phyloP scores from a whole-genome alignment of 2,329 filamentous ascomycete species.

The Coniella vitis region DNA sequence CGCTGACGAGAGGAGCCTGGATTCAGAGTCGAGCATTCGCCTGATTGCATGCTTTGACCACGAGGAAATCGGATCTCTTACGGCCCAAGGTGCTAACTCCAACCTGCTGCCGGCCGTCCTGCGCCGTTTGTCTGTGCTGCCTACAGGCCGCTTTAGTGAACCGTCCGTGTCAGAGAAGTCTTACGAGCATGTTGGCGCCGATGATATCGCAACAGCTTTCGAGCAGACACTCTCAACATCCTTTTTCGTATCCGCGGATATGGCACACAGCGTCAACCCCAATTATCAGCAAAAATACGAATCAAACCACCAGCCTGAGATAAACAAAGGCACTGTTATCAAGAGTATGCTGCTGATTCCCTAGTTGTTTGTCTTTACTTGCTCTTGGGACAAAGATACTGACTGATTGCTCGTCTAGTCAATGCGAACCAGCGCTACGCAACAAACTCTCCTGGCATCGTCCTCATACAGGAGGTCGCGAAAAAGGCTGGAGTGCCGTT shows the following conservation, averaged over 20 bases:
- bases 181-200: conserved; percentile 50
- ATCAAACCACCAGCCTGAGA: conserved; percentile 79
- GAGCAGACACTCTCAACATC: conserved; percentile 88
- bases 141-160: conserved; percentile 45
- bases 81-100: conserved; percentile 88
- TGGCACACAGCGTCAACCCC: conserved; percentile 91
- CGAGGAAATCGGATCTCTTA: conserved; percentile 90
- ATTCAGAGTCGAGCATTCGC: conserved; percentile 74
- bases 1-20: conserved; percentile 54
- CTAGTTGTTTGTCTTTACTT: not conserved
- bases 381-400: not conserved
- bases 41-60: conserved; percentile 95
- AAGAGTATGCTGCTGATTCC: conserved; percentile 41
- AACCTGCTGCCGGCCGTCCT: conserved; percentile 85
- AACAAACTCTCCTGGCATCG: conserved; percentile 92
- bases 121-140: conserved; percentile 75
- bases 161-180: conserved; percentile 50
- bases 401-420: conserved; percentile 36
- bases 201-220: conserved; percentile 70
- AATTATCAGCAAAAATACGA: conserved; percentile 95
- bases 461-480: conserved; percentile 83
- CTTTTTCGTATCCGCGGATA: conserved; percentile 92
- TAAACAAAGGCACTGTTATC: conserved; percentile 95
- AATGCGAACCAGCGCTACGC: conserved; percentile 97
- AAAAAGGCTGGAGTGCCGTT: conserved; percentile 69